Base-by-base conservation (phyloP, 768 basidiomycete genomes). In the Tylopilus balloui region DNA sequence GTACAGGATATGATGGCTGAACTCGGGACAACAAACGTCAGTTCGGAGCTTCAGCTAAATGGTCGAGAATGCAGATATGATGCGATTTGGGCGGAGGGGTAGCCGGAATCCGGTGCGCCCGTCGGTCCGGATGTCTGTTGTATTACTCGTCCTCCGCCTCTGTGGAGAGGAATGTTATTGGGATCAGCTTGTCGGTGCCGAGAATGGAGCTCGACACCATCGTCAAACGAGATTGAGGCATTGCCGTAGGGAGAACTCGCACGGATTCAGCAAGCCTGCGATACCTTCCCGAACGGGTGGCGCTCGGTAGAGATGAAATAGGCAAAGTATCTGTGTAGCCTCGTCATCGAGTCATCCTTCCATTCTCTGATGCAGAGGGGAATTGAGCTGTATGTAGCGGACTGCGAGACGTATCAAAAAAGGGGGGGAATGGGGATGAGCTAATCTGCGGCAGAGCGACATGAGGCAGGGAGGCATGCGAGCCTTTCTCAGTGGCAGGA, bases 291-390 rank as follows among this genome's bases (percentile, higher is more conserved):
- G 45, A 61, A 66, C 3, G 37, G 48, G 58, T 17, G 48, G 44
- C 32, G n/a, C 32, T 32, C 24, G 57, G 65, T 63, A 63, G 67
- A 69, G 55, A 69, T 69, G 67, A 69, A 69, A 40, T 28, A 44
- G 45, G 32, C 47, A 50, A 40, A 50, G 49, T 50, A 19, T 27
- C 17, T 50, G 20, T 24, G 31, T 34, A 49, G 38, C 41, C 34
- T 15, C 34, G 34, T 34, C 19, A 27, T n/a, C 34, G 34, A 15
- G 34, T 34, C 19, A 27, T n/a, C 28, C 31, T 42, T 60, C 52
- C 55, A 64, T 68, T 63, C 48, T 39, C 10, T 56, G 61, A 44
- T 46, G 34, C 24, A 17, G 32, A 12, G 12, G 42, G 44, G 46
- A 42, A 20, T 28, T 42, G 28, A 47, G 44, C 44, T 45, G 37